Conservation (phyloP, 352 stramenopile species). For the Phytophthora sp. region DNA sequence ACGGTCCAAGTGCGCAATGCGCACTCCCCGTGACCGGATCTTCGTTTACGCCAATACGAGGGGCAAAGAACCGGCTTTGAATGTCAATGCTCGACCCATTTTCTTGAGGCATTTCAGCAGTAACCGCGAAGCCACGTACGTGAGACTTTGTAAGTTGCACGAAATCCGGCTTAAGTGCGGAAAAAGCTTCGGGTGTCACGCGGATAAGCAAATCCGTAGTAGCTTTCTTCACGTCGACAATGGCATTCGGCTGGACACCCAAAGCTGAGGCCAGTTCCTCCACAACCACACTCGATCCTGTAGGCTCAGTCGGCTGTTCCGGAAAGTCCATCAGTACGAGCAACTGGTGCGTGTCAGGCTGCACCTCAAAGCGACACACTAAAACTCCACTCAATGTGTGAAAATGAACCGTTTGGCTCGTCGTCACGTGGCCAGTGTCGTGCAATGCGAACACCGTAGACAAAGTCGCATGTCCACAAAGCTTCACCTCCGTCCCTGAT, state of each 20-base stretch:
- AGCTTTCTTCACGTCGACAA: slow-evolving; percentile 35
- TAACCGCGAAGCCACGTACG: slow-evolving; percentile 17
- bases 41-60: slow-evolving; percentile 88
- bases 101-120: slow-evolving; percentile 20
- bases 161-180: slow-evolving; percentile 30
- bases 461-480: slow-evolving; percentile 94
- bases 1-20: slow-evolving; percentile 88
- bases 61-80: slow-evolving; percentile 89
- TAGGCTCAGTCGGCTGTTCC: slow-evolving; percentile 16
- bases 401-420: slow-evolving; percentile 61
- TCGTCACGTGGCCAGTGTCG: slow-evolving; percentile 48
- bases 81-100: slow-evolving; percentile 47
- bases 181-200: slow-evolving; percentile 31
- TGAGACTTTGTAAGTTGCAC: slow-evolving; percentile 20
- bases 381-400: slow-evolving; percentile 70
- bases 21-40: slow-evolving; percentile 94
- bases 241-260: slow-evolving; percentile 12
- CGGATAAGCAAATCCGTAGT: slow-evolving; percentile 37
- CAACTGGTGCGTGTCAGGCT: slow-evolving; percentile 28
- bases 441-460: slow-evolving; percentile 83
- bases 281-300: slow-evolving; percentile 5
- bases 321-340: slow-evolving; percentile 76
- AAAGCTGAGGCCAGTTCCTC: slow-evolving; percentile 23
- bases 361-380: slow-evolving; percentile 38
- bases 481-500: slow-evolving; percentile 70